These are phyloP conservation scores for Sphenostylis stenocarpa DNA, from an alignment of 306 rosid genomes.

Conservation along the genomic window DNA sequence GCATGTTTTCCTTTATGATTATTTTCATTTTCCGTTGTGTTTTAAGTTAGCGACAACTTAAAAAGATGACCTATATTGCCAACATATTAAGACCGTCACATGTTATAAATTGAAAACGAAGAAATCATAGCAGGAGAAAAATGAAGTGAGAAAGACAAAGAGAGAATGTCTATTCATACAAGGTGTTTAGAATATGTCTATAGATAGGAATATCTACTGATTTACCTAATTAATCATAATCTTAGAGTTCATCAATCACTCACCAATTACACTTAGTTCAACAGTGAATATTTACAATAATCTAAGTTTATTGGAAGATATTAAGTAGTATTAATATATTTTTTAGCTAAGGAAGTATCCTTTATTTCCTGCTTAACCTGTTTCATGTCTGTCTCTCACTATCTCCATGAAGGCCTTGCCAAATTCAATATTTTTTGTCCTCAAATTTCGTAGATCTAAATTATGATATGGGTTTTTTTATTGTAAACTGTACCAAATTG, in stretches of 20 bases:
- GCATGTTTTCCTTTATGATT: neutral
- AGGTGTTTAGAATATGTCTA: conserved; percentile 3
- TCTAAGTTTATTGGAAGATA: neutral
- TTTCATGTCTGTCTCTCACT: neutral
- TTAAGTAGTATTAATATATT: neutral
- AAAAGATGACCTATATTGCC: neutral
- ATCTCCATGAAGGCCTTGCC: neutral
- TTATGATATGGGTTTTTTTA: neutral
- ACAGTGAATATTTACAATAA: neutral
- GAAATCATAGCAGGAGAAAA: neutral
- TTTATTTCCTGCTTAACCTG: neutral
- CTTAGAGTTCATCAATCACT: neutral
- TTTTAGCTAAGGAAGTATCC: neutral
- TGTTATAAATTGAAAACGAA: conserved; percentile 7
- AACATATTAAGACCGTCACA: neutral
- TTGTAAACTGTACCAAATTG: too few species aligned
- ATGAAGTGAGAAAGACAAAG: neutral
- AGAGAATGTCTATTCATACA: neutral
- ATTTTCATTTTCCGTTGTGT: neutral
- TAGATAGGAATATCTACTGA: neutral
- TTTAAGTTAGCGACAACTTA: conserved; percentile 12
- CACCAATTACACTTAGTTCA: neutral
- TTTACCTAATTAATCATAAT: neutral
- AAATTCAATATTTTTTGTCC: neutral
- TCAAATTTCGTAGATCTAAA: neutral